A percentile compares a stretch with the other conserved stretches of the same genome.
Conservation (phyloP, 1,284 basidiomycete genomes). For the Tilletiaria anomala region DNA sequence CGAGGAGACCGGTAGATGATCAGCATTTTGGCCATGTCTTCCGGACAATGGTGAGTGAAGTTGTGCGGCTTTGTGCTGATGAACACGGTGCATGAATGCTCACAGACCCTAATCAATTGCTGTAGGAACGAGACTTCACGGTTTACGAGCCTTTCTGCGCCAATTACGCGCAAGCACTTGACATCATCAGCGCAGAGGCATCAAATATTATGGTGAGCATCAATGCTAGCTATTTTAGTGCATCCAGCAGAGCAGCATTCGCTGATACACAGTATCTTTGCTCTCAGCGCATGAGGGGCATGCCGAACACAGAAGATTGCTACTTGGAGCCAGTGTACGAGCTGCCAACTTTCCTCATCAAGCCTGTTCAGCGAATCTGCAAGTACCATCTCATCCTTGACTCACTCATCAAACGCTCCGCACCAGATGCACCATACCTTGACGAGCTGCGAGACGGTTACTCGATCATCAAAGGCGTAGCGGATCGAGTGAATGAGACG, state of each 20-base stretch:
- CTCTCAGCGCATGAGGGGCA: constrained; percentile 13
- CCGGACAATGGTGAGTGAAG: constrained; percentile 47
- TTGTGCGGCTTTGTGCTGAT: neutral
- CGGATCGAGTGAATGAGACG: constrained; percentile 91
- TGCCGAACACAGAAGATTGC: constrained; percentile 27
- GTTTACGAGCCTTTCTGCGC: constrained; percentile 91
- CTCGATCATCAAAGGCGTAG: constrained; percentile 76
- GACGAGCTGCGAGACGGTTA: constrained; percentile 72
- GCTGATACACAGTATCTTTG: neutral
- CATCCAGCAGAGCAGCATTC: neutral
- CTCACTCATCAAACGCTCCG: constrained; percentile 51
- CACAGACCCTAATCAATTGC: too few relatives aligned
- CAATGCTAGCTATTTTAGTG: neutral
- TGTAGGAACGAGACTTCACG: constrained; percentile 43
- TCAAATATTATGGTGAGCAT: constrained; percentile 4
- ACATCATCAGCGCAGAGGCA: constrained; percentile 52
- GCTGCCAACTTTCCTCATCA: constrained; percentile 68
- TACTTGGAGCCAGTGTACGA: constrained; percentile 48
- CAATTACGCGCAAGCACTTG: constrained; percentile 57
- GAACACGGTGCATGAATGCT: neutral
- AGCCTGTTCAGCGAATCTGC: constrained; percentile 61
- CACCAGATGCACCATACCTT: constrained; percentile 40
- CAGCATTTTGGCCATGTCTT: constrained; percentile 45
- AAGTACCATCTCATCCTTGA: constrained; percentile 53
- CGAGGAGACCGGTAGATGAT: constrained; percentile 52